Evolutionary conservation across 352 stramenopile species (phyloP), one percentile per base, ranked within the genome.

Genomic region (Globisporangium cystogenes): DNA sequence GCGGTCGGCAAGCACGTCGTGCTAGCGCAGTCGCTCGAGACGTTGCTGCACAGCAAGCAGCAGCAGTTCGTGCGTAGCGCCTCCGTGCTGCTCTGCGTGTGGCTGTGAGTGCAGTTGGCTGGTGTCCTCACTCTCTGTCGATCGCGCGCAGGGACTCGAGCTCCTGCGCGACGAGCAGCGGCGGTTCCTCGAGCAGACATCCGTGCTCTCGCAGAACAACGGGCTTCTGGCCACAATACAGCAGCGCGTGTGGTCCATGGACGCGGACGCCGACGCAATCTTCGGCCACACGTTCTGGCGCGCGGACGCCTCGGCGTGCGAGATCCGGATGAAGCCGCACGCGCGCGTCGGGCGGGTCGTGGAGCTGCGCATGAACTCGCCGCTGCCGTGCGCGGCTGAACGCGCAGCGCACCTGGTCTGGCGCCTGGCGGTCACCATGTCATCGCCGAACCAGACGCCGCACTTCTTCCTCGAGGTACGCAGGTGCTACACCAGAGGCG

Each of bases 1-100:
- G 64, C 65, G 8, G 35, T 82, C 18, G 54, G 65, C 36, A 57
- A 60, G 24, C 69, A 82, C 45, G 62, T 74, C 35, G 65, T 72
- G 48, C 49, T 78, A 44, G 52, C 59, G 27, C 68, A 76, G 48
- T 68, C 59, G 15, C 59, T 80, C 11, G 70, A 80, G 39, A 58
- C 65, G 42, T 64, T 80, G 29, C 45, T 81, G 37, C 49, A 65
- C 26, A 64, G 71, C 16, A 55, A 48, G 15, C 15, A n/a, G 2
- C 36, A 37, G 21, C 24, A 60, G 70, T 36, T 36, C 10, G 31
- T 36, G 7, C 31, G 31, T 36, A 3, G 31, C 7, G 31, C 31
- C 31, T 11, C 31, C 12, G 31, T 36, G 29, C 50, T 55, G 0
- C n/a, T n/a, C n/a, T 59, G 62, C 21, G 52, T 41, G 40, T 8